These are phyloP conservation scores for Jaenimonas drosophilae DNA, from an alignment of 208 protist genomes.

Conservation along the genomic window DNA sequence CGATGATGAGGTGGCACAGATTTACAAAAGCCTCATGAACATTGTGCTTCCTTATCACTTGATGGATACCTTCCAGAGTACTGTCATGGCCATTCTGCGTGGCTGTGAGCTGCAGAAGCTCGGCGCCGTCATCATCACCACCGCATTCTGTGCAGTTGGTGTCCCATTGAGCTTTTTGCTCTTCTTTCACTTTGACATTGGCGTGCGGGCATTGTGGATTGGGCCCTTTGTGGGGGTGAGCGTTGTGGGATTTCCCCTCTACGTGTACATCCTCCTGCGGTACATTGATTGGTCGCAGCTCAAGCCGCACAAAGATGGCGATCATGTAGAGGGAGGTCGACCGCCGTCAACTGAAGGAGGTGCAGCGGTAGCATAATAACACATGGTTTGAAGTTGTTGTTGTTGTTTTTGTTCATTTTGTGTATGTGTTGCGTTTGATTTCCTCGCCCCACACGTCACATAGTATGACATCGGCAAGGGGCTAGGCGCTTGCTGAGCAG, in stretches of 20 bases:
- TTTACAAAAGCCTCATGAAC: slow-evolving; percentile 42
- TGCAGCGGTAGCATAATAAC: no score
- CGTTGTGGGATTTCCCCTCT: slow-evolving; percentile 7
- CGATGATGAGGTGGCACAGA: slow-evolving; percentile 17
- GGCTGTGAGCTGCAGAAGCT: slow-evolving; percentile 21
- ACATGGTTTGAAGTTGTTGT: no score
- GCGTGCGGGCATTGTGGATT: slow-evolving; percentile 20
- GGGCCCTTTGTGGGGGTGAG: slow-evolving; percentile 11
- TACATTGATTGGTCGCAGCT: slow-evolving; percentile 22
- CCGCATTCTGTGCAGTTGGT: slow-evolving; percentile 10
- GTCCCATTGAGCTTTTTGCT: slow-evolving; percentile 15
- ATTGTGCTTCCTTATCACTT: slow-evolving; percentile 21
- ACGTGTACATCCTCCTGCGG: slow-evolving; percentile 17
- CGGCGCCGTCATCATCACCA: slow-evolving; percentile 16
- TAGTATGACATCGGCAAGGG: no score
- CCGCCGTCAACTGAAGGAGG: neutral
- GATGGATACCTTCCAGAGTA: slow-evolving; percentile 21
- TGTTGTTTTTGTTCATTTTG: no score
- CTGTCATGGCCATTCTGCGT: slow-evolving; percentile 21
- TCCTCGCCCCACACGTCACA: no score
- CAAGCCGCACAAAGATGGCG: slow-evolving; percentile 14
- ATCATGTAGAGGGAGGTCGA: neutral
- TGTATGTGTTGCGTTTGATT: no score
- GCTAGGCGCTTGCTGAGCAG: no score
- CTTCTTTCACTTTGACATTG: slow-evolving; percentile 15